Percentiles rank a stretch among this genome's conserved stretches.
These are phyloP conservation scores for Tanozyma kutaoensis DNA, from an alignment of 805 yeast genomes.

Conservation along the genomic window DNA sequence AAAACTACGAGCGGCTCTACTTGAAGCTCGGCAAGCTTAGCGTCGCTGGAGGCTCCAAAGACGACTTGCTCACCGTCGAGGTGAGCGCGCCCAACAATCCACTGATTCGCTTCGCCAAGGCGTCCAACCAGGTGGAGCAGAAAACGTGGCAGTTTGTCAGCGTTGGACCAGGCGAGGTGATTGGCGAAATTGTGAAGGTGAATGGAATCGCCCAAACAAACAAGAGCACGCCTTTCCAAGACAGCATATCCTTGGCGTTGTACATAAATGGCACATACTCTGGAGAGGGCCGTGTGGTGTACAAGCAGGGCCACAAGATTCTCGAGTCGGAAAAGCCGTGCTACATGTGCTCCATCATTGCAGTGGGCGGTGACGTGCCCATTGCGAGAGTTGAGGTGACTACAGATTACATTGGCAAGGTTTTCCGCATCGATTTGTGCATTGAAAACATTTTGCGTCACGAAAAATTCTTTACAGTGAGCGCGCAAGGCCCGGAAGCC, in stretches of 20 bases:
- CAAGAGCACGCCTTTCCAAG: conserved; percentile 31
- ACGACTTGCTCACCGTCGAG: conserved; percentile 38
- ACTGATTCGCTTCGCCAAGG: conserved; percentile 45
- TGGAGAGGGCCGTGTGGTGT: conserved; percentile 45
- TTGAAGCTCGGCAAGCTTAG: conserved; percentile 35
- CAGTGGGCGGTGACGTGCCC: conserved; percentile 20
- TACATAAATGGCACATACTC: conserved; percentile 50
- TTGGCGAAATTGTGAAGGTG: conserved; percentile 60
- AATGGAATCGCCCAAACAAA: conserved; percentile 32
- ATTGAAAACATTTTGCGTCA: conserved; percentile 43
- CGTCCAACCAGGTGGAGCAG: conserved; percentile 43
- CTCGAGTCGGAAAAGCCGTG: conserved; percentile 31
- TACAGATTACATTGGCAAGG: conserved; percentile 57
- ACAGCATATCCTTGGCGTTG: conserved; percentile 38
- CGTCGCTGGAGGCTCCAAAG: conserved; percentile 11
- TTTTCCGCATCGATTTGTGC: conserved; percentile 43
- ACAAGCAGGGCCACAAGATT: conserved; percentile 33
- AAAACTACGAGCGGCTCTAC: conserved; percentile 47
- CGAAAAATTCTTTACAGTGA: conserved; percentile 32
- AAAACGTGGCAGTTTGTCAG: conserved; percentile 61
- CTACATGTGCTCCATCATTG: conserved; percentile 29
- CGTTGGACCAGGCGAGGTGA: conserved; percentile 53
- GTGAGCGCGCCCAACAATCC: conserved; percentile 38
- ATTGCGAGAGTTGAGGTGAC: conserved; percentile 39
- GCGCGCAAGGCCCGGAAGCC: conserved; percentile 25